Percentiles rank a stretch among this genome's conserved stretches.
Conservation (phyloP, 495 filamentous ascomycete genomes). For the Schizothecium vesticola region DNA sequence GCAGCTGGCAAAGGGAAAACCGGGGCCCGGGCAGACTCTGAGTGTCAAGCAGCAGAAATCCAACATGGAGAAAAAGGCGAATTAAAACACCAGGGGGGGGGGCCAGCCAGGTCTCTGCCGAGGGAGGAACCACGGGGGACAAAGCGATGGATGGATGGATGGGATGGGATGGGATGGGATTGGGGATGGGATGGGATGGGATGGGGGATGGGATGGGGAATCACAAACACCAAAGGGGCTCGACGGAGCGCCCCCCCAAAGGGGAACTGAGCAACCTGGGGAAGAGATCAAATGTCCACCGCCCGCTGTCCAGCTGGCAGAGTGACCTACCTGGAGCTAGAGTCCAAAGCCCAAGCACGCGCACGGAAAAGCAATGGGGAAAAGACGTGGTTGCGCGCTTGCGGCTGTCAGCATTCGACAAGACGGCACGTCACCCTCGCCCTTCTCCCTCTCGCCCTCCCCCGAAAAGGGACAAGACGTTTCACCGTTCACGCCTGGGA, state of each 20-base stretch:
- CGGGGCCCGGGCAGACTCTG: slow-evolving; percentile 36
- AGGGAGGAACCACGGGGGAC: slow-evolving; percentile 3
- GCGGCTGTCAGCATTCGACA: not conserved
- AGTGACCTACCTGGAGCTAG: not conserved
- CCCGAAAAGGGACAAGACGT: not conserved
- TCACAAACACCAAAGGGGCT: slow-evolving; percentile 1
- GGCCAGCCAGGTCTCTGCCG: slow-evolving; percentile 9
- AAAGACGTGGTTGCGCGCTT: not conserved
- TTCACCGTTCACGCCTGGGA: not conserved
- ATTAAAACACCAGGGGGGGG: slow-evolving; percentile 40
- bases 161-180: not conserved
- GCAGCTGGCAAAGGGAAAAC: slow-evolving; percentile 44
- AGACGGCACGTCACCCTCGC: not conserved
- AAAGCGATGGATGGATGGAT: not conserved
- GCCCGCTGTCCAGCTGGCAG: not conserved
- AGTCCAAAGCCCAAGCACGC: no score
- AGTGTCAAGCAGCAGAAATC: slow-evolving; percentile 41
- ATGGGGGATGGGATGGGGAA: not conserved
- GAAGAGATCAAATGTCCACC: not conserved
- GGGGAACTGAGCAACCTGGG: not conserved
- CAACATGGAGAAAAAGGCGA: slow-evolving; percentile 41
- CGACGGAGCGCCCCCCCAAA: slow-evolving; percentile 1
- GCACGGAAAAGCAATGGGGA: not conserved
- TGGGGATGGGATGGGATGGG: not conserved
- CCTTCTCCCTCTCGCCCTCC: not conserved